Conservation (phyloP, 2,329 filamentous ascomycete species). For the Neophaeococcomyces mojaviensis region DNA sequence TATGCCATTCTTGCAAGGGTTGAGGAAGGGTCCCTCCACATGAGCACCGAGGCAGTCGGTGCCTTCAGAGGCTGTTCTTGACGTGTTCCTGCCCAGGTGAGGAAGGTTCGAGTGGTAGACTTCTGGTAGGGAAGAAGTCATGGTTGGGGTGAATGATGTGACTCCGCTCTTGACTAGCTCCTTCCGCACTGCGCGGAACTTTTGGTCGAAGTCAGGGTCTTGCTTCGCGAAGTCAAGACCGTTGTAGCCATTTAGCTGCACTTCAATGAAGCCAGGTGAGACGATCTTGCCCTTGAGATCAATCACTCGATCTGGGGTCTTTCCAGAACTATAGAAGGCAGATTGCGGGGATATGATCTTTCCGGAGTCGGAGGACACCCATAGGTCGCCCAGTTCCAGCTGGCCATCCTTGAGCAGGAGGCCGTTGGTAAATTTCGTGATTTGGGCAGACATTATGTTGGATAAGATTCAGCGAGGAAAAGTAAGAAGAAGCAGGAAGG, state of each 20-base stretch:
- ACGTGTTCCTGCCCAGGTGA: conserved; percentile 58
- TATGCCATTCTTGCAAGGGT: conserved; percentile 73
- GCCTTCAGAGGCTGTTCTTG: conserved; percentile 56
- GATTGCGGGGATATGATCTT: conserved; percentile 68
- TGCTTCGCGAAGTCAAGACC: conserved; percentile 84
- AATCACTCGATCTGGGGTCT: conserved; percentile 62
- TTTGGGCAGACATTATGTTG: conserved; percentile 26
- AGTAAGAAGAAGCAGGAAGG: conserved; percentile 21
- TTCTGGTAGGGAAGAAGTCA: conserved; percentile 72
- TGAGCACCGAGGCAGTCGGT: conserved; percentile 85
- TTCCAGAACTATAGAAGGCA: conserved; percentile 43
- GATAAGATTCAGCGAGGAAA: conserved; percentile 27
- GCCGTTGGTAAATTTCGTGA: conserved; percentile 88
- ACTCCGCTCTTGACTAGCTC: conserved; percentile 71
- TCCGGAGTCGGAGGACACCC: conserved; percentile 74
- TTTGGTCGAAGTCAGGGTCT: conserved; percentile 61
- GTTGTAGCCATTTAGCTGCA: conserved; percentile 85
- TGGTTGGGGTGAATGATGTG: conserved; percentile 77
- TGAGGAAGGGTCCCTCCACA: conserved; percentile 84
- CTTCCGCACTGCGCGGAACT: conserved; percentile 63
- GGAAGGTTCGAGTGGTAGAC: conserved; percentile 71
- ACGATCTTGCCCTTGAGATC: conserved; percentile 78
- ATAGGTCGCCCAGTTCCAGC: conserved; percentile 72
- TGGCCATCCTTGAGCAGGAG: conserved; percentile 61
- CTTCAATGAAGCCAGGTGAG: conserved; percentile 79